Conservation (phyloP, 2,329 filamentous ascomycete genomes). For the Cyphellophora europaea region DNA sequence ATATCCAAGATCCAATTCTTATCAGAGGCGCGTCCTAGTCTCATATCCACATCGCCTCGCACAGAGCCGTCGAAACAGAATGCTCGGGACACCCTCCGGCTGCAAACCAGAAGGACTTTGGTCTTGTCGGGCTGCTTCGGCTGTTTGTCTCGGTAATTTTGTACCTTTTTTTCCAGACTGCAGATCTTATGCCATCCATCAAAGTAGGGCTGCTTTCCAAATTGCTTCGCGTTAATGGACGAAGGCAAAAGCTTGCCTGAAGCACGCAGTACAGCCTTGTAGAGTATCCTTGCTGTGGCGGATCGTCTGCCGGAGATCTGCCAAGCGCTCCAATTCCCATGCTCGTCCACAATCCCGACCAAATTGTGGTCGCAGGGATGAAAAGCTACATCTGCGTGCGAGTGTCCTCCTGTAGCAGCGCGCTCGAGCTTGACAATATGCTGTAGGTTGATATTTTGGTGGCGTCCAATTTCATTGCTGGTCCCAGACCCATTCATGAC, state of each 20-base stretch:
- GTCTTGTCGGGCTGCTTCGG: no score
- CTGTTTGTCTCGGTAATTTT: no score
- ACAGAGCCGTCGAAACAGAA: no score
- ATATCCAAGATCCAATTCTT: no score
- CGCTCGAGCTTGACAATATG: conserved; percentile 34
- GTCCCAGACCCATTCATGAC: conserved; percentile 21
- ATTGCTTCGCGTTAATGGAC: conserved; percentile 9
- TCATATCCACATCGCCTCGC: no score
- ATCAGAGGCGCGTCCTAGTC: no score
- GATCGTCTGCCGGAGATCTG: conserved; percentile 27
- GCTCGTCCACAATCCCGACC: conserved; percentile 46
- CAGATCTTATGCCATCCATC: conserved; percentile 36
- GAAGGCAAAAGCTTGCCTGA: conserved; percentile 13
- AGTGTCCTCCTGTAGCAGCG: conserved; percentile 33
- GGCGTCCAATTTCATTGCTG: conserved; percentile 13
- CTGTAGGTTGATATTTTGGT: conserved; percentile 38
- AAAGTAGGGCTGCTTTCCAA: conserved; percentile 17
- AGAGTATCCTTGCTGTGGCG: conserved; percentile 22
- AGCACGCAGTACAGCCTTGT: conserved; percentile 10
- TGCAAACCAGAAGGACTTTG: no score
- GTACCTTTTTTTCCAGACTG: no score
- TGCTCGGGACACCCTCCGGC: no score
- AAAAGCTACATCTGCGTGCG: conserved; percentile 48
- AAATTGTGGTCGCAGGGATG: conserved; percentile 50
- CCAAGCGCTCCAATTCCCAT: conserved; percentile 46